phyloP scores from a whole-genome alignment of 1,284 basidiomycete species.

The Sporisorium scitamineum region DNA sequence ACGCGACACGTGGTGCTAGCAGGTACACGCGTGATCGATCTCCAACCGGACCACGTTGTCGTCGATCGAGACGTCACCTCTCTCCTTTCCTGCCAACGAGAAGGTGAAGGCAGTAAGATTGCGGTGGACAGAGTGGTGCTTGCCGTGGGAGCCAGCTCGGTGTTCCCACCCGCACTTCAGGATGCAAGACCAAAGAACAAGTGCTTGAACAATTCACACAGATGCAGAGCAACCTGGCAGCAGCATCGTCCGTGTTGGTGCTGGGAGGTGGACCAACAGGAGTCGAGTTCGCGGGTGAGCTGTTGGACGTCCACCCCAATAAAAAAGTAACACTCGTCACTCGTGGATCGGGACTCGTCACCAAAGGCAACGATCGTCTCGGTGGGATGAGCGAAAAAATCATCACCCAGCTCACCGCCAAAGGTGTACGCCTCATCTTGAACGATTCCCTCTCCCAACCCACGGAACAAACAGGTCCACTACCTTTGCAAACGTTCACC shows the following conservation, averaged over 20 bases:
- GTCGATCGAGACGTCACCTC: conserved; percentile 25
- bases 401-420: conserved; percentile 64
- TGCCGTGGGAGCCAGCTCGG: no score
- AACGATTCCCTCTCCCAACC: conserved; percentile 60
- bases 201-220: no score
- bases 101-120: conserved; percentile 16
- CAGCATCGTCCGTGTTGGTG: no score
- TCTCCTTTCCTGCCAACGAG: neutral
- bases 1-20: conserved; percentile 40
- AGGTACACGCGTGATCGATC: conserved; percentile 17
- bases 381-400: conserved; percentile 54
- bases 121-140: no score
- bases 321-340: no score
- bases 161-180: no score
- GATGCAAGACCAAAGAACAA: no score
- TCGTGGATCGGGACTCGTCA: no score
- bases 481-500: conserved; percentile 20
- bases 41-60: conserved; percentile 17
- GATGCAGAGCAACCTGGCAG: no score
- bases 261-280: no score
- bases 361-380: conserved; percentile 50
- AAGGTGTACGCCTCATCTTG: conserved; percentile 55
- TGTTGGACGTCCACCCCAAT: no score
- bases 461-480: conserved; percentile 30
- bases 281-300: no score